phyloP scores from a whole-genome alignment of 1,139 yeast genomes.

The Yamadazyma aaseri region DNA sequence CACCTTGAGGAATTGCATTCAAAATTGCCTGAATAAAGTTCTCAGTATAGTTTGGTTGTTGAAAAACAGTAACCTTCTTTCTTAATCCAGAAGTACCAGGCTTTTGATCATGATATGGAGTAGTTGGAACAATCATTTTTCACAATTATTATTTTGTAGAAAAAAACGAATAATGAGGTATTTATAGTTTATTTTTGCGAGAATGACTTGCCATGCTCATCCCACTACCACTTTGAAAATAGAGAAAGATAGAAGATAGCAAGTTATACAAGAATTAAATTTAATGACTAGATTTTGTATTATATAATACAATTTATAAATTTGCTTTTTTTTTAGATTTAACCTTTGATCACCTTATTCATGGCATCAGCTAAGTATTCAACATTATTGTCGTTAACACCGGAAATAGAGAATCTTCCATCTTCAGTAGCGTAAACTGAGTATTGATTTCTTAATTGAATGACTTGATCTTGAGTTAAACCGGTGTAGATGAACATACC shows the following conservation, averaged over 20 bases:
- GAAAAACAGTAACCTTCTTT: constrained; percentile 83
- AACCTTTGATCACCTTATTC: constrained; percentile 48
- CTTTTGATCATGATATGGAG: constrained; percentile 84
- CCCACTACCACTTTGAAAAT: too few relatives aligned
- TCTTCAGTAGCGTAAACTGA: constrained; percentile 84
- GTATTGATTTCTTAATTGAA: constrained; percentile 63
- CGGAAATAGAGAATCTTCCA: constrained; percentile 92
- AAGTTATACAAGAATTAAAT: too few relatives aligned
- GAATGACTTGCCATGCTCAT: too few relatives aligned
- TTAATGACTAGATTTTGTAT: too few relatives aligned
- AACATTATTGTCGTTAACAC: constrained; percentile 77
- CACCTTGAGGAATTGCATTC: constrained; percentile 88
- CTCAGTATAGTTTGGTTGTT: constrained; percentile 82
- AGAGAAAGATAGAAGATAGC: too few relatives aligned
- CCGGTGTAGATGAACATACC: constrained; percentile 98
- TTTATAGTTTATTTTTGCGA: too few relatives aligned
- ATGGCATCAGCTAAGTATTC: constrained; percentile 79
- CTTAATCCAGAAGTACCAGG: constrained; percentile 98
- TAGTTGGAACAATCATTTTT: constrained; percentile 49
- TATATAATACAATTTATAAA: too few relatives aligned
- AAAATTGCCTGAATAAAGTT: constrained; percentile 88
- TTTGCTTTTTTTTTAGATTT: too few relatives aligned
- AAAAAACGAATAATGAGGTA: too few relatives aligned
- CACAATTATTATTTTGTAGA: too few relatives aligned
- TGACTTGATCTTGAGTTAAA: constrained; percentile 65